Evolutionary conservation across 306 rosid genomes (phyloP), one percentile per base, ranked within the genome.

Genomic region (Spatholobus suberectus): DNA sequence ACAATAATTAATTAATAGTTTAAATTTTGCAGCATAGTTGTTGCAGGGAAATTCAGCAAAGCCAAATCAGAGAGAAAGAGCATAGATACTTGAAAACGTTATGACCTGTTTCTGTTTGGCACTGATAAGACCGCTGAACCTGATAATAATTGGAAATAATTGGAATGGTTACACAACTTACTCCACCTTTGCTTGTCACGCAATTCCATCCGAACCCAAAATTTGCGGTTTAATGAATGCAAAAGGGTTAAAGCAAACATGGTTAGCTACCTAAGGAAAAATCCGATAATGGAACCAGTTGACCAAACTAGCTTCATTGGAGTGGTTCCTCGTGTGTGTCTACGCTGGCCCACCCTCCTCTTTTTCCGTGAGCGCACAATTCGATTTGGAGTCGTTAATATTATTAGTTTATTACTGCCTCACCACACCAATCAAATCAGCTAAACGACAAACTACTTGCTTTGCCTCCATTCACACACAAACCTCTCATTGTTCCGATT

Each of bases 181-280:
- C 88, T 82, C 86, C 78, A 80, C 89, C 93, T 76, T 88, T 88
- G 75, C 93, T 89, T 89, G 24, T 62, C 82, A 71, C 52, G 70
- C 82, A 83, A 78, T 82, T 52, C 78, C 85, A 49, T 66, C 80
- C 46, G 0, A 44, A 47, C 54, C 43, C 57, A 63, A 71, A 41
- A n/a, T 70, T 75, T 81, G 66, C 82, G 79, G 68, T 35, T 72
- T 54, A 52, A 49, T 69, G 24, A 81, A 81, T 73, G 68, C 59
- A 63, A 67, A 54, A 35, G 6, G 41, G 4, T 26, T 62, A 55
- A 49, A 37, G 73, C 13, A 20, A 76, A 72, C 63, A 46, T n/a
- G 26, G 35, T 83, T 54, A 23, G 15, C 12, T 27, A 23, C 37
- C 71, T 38, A 37, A 71, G 32, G 32, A 59, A 5, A 58, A 52